Evolutionary conservation across 2,329 filamentous ascomycete species (phyloP).

Genomic region (Ascosphaera pollenicola): DNA sequence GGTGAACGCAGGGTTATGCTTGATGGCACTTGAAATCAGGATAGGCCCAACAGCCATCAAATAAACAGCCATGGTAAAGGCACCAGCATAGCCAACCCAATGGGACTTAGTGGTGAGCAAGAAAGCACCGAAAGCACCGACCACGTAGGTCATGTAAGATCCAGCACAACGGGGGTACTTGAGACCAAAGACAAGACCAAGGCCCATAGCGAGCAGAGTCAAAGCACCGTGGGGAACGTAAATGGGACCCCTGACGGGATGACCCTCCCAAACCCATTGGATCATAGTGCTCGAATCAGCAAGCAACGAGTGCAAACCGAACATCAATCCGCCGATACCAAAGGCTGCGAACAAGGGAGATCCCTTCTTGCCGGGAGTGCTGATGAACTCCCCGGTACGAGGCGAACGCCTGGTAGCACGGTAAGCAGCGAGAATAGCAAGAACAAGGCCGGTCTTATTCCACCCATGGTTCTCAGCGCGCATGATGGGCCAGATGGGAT

Average conservation of each 20-base stretch:
- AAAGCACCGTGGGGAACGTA: slow-evolving; percentile 75
- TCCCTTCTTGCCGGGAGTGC: slow-evolving; percentile 34
- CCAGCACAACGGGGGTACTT: slow-evolving; percentile 47
- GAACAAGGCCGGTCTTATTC: slow-evolving; percentile 60
- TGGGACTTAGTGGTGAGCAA: slow-evolving; percentile 54
- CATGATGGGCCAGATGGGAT: slow-evolving; percentile 92
- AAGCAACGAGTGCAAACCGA: slow-evolving; percentile 74
- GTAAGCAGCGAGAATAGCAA: slow-evolving; percentile 55
- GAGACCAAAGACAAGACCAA: slow-evolving; percentile 55
- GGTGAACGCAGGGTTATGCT: slow-evolving; percentile 51
- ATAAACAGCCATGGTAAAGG: slow-evolving; percentile 51
- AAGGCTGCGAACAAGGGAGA: slow-evolving; percentile 51
- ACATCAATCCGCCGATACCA: slow-evolving; percentile 65
- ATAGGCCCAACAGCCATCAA: slow-evolving; percentile 58
- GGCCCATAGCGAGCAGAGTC: slow-evolving; percentile 71
- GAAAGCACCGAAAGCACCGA: slow-evolving; percentile 59
- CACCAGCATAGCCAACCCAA: slow-evolving; percentile 83
- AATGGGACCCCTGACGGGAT: slow-evolving; percentile 69
- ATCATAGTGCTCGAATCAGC: slow-evolving; percentile 99
- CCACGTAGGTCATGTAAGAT: slow-evolving; percentile 58
- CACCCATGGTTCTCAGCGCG: slow-evolving; percentile 74
- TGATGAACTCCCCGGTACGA: slow-evolving; percentile 26
- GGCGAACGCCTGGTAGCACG: slow-evolving; percentile 49
- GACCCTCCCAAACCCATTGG: slow-evolving; percentile 94
- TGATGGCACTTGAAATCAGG: slow-evolving; percentile 53